Conservation (phyloP, 345 rosid species). For the Reutealis trisperma region DNA sequence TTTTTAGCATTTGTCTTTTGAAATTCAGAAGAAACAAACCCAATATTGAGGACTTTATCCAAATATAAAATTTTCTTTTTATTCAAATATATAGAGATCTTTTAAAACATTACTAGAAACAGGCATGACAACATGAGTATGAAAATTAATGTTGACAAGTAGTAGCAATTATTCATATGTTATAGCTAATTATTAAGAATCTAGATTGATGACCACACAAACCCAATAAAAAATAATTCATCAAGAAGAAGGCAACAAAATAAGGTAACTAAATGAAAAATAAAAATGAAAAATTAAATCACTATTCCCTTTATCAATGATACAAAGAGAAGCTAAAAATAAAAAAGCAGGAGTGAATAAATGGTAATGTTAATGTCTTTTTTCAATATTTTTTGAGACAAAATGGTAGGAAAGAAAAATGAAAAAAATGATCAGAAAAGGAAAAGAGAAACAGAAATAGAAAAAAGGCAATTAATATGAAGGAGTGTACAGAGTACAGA, state of each 20-base stretch:
- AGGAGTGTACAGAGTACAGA: background rate
- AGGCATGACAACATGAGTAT: background rate
- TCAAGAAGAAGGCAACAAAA: background rate
- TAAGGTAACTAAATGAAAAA: background rate
- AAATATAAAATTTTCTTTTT: too few relatives aligned
- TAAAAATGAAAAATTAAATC: background rate
- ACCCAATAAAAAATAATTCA: conserved; percentile 5
- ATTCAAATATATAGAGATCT: too few relatives aligned
- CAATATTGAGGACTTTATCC: too few relatives aligned
- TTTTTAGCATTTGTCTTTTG: too few relatives aligned
- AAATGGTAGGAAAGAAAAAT: conserved; percentile 18
- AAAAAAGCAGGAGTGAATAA: background rate
- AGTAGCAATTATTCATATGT: background rate
- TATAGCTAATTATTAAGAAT: background rate
- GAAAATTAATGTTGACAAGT: background rate
- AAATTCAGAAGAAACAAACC: too few relatives aligned
- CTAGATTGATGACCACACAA: background rate
- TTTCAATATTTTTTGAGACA: conserved; percentile 20
- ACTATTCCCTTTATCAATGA: background rate
- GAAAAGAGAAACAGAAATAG: conserved; percentile 25
- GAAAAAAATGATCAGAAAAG: conserved; percentile 22
- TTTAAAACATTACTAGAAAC: too few relatives aligned
- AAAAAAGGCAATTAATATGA: conserved; percentile 21
- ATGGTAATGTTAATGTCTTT: conserved; percentile 6
- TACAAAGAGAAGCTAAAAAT: background rate